phyloP scores from a whole-genome alignment of 2,329 filamentous ascomycete species.

The Diaporthe citrichinensis region DNA sequence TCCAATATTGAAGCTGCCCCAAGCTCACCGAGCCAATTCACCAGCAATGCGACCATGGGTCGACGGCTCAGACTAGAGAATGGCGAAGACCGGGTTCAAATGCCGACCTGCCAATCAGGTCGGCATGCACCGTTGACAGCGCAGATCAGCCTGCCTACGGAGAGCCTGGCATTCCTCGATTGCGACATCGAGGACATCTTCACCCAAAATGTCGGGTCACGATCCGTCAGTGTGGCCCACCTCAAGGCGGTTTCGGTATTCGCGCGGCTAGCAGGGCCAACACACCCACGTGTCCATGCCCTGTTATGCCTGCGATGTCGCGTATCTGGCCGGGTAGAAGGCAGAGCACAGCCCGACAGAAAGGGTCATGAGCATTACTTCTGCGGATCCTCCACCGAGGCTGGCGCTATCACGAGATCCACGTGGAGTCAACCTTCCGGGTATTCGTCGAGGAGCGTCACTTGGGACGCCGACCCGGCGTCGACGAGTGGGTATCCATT shows the following conservation, averaged over 20 bases:
- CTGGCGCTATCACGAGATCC: conserved; percentile 15
- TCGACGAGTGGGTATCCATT: conserved; percentile 17
- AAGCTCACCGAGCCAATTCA: background rate
- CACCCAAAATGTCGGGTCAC: conserved; percentile 30
- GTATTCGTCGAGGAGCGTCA: conserved; percentile 7
- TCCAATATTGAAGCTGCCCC: background rate
- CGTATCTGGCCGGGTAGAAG: background rate
- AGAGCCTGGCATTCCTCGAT: conserved; percentile 7
- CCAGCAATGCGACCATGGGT: background rate
- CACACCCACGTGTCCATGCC: conserved; percentile 15
- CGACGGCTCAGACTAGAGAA: background rate
- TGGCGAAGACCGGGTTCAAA: conserved; percentile 29
- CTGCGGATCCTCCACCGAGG: background rate
- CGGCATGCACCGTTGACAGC: conserved; percentile 21
- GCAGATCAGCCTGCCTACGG: conserved; percentile 18
- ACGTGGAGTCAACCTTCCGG: background rate
- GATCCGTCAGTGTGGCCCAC: conserved; percentile 5
- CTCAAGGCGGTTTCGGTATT: background rate
- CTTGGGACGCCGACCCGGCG: conserved; percentile 1
- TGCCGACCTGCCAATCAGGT: conserved; percentile 34
- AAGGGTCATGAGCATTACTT: background rate
- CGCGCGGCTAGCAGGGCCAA: background rate
- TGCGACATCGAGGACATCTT: conserved; percentile 18
- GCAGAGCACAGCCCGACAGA: background rate
- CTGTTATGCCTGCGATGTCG: background rate